A percentile compares a stretch with the other conserved stretches of the same genome.
phyloP scores from a whole-genome alignment of 305 asterid genomes.

The Petunia hybrid region DNA sequence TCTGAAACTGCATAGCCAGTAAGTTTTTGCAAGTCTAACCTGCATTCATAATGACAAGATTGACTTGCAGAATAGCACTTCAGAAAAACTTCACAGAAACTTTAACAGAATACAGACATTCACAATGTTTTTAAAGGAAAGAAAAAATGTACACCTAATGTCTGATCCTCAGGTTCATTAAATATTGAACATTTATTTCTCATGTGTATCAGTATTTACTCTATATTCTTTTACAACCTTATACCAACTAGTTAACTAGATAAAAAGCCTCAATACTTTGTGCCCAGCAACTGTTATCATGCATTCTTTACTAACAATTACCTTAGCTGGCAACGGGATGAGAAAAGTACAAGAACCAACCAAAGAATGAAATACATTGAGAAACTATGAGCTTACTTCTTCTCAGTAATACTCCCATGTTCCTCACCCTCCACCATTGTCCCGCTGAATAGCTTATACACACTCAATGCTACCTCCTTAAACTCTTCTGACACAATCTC shows the following conservation, averaged over 20 bases:
- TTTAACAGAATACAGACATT: conserved; percentile 10
- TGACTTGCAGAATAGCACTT: conserved; percentile 8
- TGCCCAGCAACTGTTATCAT: neutral
- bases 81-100: neutral
- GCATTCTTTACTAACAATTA: conserved; percentile 10
- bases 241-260: conserved; percentile 6
- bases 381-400: conserved; percentile 53
- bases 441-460: conserved; percentile 59
- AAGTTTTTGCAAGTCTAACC: conserved; percentile 80
- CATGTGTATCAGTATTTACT: conserved; percentile 9
- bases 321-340: conserved; percentile 17
- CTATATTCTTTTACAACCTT: conserved; percentile 16
- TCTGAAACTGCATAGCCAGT: conserved; percentile 67
- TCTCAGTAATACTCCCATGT: conserved; percentile 51
- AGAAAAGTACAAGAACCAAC: conserved; percentile 20
- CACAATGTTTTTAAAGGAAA: conserved; percentile 10
- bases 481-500: conserved; percentile 92
- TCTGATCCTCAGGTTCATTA: conserved; percentile 20
- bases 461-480: conserved; percentile 77
- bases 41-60: conserved; percentile 42
- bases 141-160: neutral
- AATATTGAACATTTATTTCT: neutral
- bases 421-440: conserved; percentile 56
- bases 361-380: neutral
- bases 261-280: neutral